These are phyloP conservation scores for Starmerella potacharoeniae DNA, from an alignment of 805 yeast species.

Conservation along the genomic window DNA sequence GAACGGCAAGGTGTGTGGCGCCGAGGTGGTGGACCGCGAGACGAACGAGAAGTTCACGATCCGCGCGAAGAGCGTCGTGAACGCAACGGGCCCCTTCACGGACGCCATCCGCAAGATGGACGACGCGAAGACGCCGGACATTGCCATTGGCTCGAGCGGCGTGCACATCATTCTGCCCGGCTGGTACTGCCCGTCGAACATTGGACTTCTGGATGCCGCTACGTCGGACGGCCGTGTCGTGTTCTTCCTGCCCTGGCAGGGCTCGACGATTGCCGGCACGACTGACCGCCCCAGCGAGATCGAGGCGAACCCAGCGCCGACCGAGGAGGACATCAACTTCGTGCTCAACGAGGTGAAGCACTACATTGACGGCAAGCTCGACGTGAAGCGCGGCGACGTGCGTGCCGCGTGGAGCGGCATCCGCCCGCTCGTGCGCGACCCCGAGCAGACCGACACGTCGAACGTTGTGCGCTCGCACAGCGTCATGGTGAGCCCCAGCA, in stretches of 20 bases:
- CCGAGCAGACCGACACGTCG: constrained; percentile 52
- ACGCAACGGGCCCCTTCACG: constrained; percentile 91
- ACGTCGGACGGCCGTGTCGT: constrained; percentile 93
- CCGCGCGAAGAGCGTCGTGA: constrained; percentile 63
- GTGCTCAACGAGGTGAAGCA: constrained; percentile 78
- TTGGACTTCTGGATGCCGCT: constrained; percentile 84
- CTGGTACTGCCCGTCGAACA: constrained; percentile 73
- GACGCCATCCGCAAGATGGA: constrained; percentile 83
- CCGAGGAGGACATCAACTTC: constrained; percentile 80
- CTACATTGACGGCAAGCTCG: constrained; percentile 63
- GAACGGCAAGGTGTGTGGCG: constrained; percentile 55
- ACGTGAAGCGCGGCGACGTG: constrained; percentile 81
- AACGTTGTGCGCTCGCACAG: constrained; percentile 86
- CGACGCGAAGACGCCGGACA: constrained; percentile 41
- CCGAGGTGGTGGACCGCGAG: constrained; percentile 50
- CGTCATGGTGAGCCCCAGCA: constrained; percentile 57
- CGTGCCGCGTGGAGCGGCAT: constrained; percentile 95
- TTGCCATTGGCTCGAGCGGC: constrained; percentile 93
- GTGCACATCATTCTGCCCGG: constrained; percentile 89
- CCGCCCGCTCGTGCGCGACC: constrained; percentile 84
- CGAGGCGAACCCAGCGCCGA: constrained; percentile 54
- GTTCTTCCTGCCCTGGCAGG: constrained; percentile 97
- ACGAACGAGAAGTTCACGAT: constrained; percentile 54
- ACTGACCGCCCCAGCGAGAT: constrained; percentile 66
- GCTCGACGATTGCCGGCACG: constrained; percentile 91